Conservation (phyloP, 2,329 filamentous ascomycete species). For the Xylogone sp. region DNA sequence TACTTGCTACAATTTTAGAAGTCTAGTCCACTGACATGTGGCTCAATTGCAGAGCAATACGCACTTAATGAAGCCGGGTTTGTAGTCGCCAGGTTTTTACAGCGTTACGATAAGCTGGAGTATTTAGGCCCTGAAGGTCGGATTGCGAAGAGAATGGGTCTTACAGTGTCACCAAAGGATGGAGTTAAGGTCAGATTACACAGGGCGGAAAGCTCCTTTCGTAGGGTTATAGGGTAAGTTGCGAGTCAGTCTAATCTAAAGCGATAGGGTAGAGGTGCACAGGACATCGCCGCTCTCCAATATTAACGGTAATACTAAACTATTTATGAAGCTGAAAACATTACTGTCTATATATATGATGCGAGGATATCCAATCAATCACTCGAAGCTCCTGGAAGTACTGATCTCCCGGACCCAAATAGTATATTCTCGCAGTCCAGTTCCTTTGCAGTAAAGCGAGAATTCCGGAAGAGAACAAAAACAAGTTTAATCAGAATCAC, state of each 20-base stretch:
- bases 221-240: neutral
- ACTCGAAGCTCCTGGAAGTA: too few species aligned
- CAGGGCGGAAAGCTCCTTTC: conserved; percentile 6
- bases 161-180: conserved; percentile 16
- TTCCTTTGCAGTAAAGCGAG: too few species aligned
- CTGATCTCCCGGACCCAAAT: too few species aligned
- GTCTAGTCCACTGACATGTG: neutral
- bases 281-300: too few species aligned
- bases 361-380: too few species aligned
- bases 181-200: conserved; percentile 19
- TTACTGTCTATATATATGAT: too few species aligned
- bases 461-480: neutral
- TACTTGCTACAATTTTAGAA: too few species aligned
- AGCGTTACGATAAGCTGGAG: conserved; percentile 25
- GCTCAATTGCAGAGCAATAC: conserved; percentile 21
- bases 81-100: conserved; percentile 25
- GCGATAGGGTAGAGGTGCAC: too few species aligned
- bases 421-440: too few species aligned
- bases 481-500: conserved; percentile 24
- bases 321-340: too few species aligned
- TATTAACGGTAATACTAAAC: too few species aligned
- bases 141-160: conserved; percentile 14
- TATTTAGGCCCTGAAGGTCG: conserved; percentile 10
- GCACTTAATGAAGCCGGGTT: conserved; percentile 28
- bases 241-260: too few species aligned